phyloP scores from a whole-genome alignment of 176 grass and related monocot species.

The Lolium perenne region DNA sequence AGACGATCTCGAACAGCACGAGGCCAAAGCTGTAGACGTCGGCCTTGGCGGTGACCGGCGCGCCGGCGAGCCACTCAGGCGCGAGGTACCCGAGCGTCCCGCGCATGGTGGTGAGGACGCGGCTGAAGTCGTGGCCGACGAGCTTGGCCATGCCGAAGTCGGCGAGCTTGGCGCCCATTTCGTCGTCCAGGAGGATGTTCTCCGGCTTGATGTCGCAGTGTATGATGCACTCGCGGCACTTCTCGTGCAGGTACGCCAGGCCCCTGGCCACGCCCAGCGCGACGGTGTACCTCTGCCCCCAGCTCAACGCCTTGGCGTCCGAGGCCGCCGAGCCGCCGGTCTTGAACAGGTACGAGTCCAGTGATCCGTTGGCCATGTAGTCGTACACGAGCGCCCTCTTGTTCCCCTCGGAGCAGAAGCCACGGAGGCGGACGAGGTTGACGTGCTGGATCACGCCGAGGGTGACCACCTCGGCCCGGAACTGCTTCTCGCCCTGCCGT shows the following conservation, averaged over 20 bases:
- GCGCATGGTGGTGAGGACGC: conserved; percentile 63
- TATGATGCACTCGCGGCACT: conserved; percentile 61
- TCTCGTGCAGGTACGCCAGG: conserved; percentile 51
- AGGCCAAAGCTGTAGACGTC: conserved; percentile 67
- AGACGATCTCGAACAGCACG: conserved; percentile 59
- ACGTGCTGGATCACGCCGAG: conserved; percentile 54
- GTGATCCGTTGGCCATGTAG: conserved; percentile 58
- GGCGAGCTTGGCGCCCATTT: conserved; percentile 45
- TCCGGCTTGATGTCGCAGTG: conserved; percentile 65
- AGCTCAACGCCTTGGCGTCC: conserved; percentile 40
- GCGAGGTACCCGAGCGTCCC: conserved; percentile 70
- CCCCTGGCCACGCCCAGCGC: conserved; percentile 45
- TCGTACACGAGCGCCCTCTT: conserved; percentile 58
- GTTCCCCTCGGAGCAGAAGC: conserved; percentile 56
- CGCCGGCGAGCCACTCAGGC: conserved; percentile 60
- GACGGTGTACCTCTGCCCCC: conserved; percentile 39
- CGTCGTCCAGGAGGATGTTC: conserved; percentile 55
- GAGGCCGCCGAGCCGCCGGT: neutral
- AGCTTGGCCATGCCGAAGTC: conserved; percentile 67
- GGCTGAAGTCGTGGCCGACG: conserved; percentile 54
- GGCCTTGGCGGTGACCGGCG: conserved; percentile 55
- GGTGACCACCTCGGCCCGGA: conserved; percentile 53
- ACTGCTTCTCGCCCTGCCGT: conserved; percentile 60
- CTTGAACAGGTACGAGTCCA: conserved; percentile 51
- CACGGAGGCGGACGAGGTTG: conserved; percentile 54